Evolutionary conservation across 306 rosid species (phyloP), one percentile per base, ranked within the genome.

Genomic region (Vachellia collinsii): DNA sequence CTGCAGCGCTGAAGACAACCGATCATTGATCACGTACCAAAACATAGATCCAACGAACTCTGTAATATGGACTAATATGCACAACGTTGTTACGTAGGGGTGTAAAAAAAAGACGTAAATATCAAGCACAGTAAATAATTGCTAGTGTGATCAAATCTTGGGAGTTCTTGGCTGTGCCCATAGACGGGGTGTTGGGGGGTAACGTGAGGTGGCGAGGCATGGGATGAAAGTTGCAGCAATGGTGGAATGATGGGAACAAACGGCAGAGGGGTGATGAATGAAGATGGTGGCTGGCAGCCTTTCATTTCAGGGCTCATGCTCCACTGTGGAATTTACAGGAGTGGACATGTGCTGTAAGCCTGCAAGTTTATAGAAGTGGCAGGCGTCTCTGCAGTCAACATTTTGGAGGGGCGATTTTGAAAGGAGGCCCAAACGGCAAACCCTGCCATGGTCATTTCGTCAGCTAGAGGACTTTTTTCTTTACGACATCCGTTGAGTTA

Each of bases 1-100:
- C 77, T 80, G 85, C 73, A 39, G 14, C 37, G 11, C 47, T 34
- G 63, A 16, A 56, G n/a, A 23, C 66, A 73, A 23, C 72, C 72
- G 71, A 83, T 67, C 76, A 83, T 83, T 56, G 14, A 56, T 8
- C 29, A 44, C 34, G 34, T 29, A 29, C 75, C 68, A 12, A 8
- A 0, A 66, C 25, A 37, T 3, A 10, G 71, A 66, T 8, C 39
- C 19, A 12, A 25, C 25, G 11, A 43, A n/a, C 37, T 10, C 3
- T 22, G 23, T 50, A 5, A 4, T 43, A 42, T 3, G 56, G 20
- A 50, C 8, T 50, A 50, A 16, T 14, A 50, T 50, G 56, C n/a
- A 4, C 38, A 41, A n/a, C n/a, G 37, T 66, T 42, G 73, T 19
- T 43, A 29, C 16, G 13, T 7, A 54, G 11, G 17, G 48, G 47